Evolutionary conservation across 2,329 filamentous ascomycete genomes (phyloP), one percentile per base, ranked within the genome.

Genomic region (Lecanoromycetidae sp.): DNA sequence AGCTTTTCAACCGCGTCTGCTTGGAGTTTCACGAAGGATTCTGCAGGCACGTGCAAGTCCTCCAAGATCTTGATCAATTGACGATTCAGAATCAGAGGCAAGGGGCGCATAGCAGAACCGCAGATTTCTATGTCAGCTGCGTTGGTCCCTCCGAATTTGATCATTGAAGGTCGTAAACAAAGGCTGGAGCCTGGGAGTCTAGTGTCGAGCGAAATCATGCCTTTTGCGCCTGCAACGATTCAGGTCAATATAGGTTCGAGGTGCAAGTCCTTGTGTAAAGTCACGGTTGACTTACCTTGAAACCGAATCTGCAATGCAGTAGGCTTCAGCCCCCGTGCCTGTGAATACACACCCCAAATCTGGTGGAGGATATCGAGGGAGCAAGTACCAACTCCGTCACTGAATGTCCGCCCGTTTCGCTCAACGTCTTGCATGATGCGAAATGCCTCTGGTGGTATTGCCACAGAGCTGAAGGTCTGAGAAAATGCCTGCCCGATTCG

Each of bases 61-160:
- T 94, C 87, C 1, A 94, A 62, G 4, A 93, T 87, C 60, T 93
- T 93, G 64, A 93, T 87, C 51, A 88, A 70, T 54, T 85, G 84
- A 1, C 82, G 78, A 57, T 93, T 93, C 1, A 93, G 71, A 15
- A 79, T 76, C 54, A 88, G 70, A 0, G 75, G 75, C 5, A 90
- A 71, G 0, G 84, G 80, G 42, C 72, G 77, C 30, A 76, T 77
- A 0, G 78, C 79, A 34, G 77, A 72, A 38, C 82, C 82, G 57
- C 83, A 88, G 36, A 87, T 84, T 50, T 82, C 84, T 1, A 90
- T 67, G 42, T 81, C 72, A 4, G 59, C 60, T 2, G 60, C 65
- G 32, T 75, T 70, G 0, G 66, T 57, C 43, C 77, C 79, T 1
- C 71, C 59, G 53, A 91, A 94, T 56, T 94, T 94, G 47, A 76